Base-by-base conservation (phyloP, 2,329 filamentous ascomycete genomes). In the Metarhizium guizhouense region DNA sequence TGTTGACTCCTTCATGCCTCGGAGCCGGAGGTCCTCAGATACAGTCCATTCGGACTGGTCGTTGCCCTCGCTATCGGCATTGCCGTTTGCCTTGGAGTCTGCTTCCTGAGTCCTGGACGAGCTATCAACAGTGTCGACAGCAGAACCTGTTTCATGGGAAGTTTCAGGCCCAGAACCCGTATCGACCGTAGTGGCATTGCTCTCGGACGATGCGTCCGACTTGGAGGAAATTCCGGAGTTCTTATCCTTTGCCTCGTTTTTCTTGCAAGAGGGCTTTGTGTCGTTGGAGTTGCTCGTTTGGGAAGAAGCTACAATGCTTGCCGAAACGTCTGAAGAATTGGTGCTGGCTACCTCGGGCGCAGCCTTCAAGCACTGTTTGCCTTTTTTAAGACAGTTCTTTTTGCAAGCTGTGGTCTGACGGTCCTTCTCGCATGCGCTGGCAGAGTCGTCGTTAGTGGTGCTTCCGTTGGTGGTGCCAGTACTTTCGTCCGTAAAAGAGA, bases 1-100 rank as follows among this genome's bases (percentile, higher is more conserved):
- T 13, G 59, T 58, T 0, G 61, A 61, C 34, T 65, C 63, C 55
- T 71, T 73, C 68, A 74, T 70, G 42, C 64, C 63, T 2, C 63
- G 56, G 6, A 74, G 65, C 4, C 70, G 58, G 11, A 59, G 57
- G 52, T 74, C 70, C 30, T 74, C 66, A 0, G 72, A 73, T 8
- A 67, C 52, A 10, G 67, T 63, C 71, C 71, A 73, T 4, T 34
- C 56, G 4, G 55, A 53, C 30, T 36, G 16, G 25, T 47, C 43
- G n/a, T 47, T 25, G 43, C 7, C 43, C 16, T 43, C 16, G 40
- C 7, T 43, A n/a, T 43, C n/a, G 40, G 11, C 6, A 16, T 18
- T 14, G 1, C 4, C 40, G 16, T 43, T 43, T 43, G 40, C 38
- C 43, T 34, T 40, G 14, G 20, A 16, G 6, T 4, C 20, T 6